Conservation (phyloP, 139 green algal genomes). For the Volvox reticuliferus region DNA sequence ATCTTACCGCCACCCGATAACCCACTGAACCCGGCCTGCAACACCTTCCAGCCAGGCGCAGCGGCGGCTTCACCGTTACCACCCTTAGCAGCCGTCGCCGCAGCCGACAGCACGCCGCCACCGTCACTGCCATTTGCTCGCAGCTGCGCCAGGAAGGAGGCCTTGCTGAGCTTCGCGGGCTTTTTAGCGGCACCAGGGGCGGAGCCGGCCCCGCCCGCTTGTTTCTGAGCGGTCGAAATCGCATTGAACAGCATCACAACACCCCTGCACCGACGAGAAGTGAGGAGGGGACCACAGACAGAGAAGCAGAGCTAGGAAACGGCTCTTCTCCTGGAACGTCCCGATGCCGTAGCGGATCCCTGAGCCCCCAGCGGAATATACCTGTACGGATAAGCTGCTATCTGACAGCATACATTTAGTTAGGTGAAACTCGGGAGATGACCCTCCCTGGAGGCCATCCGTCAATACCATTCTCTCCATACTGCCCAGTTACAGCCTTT, state of each 20-base stretch:
- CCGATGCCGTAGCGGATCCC: too few species aligned
- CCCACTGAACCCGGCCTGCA: constrained; percentile 78
- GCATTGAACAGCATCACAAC: constrained; percentile 94
- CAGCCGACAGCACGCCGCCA: constrained; percentile 19
- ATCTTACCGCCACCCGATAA: constrained; percentile 80
- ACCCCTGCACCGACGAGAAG: constrained; percentile 57
- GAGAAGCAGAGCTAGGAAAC: neutral
- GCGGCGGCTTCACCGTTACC: neutral
- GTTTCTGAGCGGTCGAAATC: constrained; percentile 82
- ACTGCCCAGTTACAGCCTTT: too few species aligned
- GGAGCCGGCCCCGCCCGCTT: constrained; percentile 16
- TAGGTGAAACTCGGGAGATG: too few species aligned
- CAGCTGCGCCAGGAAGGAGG: constrained; percentile 83
- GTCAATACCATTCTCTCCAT: too few species aligned
- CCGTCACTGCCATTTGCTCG: neutral
- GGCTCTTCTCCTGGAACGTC: too few species aligned
- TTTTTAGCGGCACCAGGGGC: constrained; percentile 61
- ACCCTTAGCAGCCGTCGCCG: constrained; percentile 22
- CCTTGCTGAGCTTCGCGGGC: constrained; percentile 68
- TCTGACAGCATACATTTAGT: too few species aligned
- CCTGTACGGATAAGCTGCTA: too few species aligned
- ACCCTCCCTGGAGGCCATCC: too few species aligned
- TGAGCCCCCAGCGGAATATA: too few species aligned
- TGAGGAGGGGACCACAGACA: neutral
- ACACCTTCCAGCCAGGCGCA: constrained; percentile 77